A percentile compares a stretch with the other conserved stretches of the same genome.
phyloP scores from a whole-genome alignment of 2,329 filamentous ascomycete species.

The Aspergillus glaucus region DNA sequence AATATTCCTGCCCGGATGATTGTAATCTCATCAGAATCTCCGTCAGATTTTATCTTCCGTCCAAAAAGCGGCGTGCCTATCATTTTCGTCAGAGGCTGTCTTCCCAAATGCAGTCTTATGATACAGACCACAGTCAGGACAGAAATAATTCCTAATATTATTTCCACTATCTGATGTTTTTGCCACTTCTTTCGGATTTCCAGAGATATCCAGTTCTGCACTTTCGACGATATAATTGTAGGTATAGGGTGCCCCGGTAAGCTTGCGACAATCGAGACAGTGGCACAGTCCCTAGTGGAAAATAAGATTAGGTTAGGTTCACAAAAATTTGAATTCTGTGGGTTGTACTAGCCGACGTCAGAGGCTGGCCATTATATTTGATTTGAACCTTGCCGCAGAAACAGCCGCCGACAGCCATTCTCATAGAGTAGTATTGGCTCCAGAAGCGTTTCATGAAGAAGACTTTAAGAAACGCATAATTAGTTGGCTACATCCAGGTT shows the following conservation, averaged over 20 bases:
- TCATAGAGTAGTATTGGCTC: conserved; percentile 1
- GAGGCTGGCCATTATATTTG: conserved; percentile 25
- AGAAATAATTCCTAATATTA: conserved; percentile 30
- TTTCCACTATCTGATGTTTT: conserved; percentile 33
- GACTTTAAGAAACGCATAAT: too few relatives aligned
- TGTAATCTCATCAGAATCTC: conserved; percentile 14
- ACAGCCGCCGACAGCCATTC: conserved; percentile 28
- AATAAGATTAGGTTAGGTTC: conserved; percentile 3
- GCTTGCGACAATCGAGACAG: conserved; percentile 35
- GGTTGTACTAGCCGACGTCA: conserved; percentile 20
- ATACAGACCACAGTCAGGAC: conserved; percentile 30
- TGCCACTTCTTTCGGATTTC: conserved; percentile 28
- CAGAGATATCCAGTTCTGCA: conserved; percentile 22
- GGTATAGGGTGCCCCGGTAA: conserved; percentile 25
- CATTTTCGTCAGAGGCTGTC: conserved; percentile 1
- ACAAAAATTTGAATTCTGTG: not conserved
- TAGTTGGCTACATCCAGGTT: not conserved
- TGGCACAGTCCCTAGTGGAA: conserved; percentile 29
- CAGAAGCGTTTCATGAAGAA: not conserved
- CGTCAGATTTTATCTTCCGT: conserved; percentile 14
- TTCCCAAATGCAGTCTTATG: not conserved
- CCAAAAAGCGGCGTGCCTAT: conserved; percentile 26
- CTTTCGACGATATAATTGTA: conserved; percentile 27
- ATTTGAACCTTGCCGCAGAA: conserved; percentile 33
- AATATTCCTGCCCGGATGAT: conserved; percentile 33